A percentile compares a stretch with the other conserved stretches of the same genome.
Conservation (phyloP, 805 yeast species). For the Myxozyma monticola region DNA sequence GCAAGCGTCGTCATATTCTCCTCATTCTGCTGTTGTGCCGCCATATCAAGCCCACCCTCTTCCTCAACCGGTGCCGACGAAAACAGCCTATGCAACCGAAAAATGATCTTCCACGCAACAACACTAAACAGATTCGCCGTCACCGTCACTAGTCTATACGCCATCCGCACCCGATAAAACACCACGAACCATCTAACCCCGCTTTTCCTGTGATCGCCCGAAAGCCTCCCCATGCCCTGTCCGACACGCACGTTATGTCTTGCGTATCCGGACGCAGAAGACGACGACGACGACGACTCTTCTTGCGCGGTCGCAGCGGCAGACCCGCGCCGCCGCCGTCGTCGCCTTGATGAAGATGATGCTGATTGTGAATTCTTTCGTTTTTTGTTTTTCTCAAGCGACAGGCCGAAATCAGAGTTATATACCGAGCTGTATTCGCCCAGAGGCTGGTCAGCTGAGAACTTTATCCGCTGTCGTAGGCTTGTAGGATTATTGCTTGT, state of each 20-base stretch:
- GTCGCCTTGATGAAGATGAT: background rate
- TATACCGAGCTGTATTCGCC: slow-evolving; percentile 4
- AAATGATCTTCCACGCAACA: background rate
- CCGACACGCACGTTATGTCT: slow-evolving; percentile 22
- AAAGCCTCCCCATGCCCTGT: background rate
- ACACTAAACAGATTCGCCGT: background rate
- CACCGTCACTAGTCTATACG: slow-evolving; percentile 18
- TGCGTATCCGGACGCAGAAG: slow-evolving; percentile 17
- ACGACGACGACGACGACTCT: background rate
- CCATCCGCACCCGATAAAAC: slow-evolving; percentile 24
- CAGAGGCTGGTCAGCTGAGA: slow-evolving; percentile 1
- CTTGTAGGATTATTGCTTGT: background rate
- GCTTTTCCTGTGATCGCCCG: slow-evolving; percentile 4
- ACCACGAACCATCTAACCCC: slow-evolving; percentile 14
- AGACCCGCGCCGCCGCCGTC: slow-evolving; percentile 1
- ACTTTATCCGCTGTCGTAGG: slow-evolving; percentile 8
- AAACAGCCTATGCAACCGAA: background rate
- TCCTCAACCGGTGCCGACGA: background rate
- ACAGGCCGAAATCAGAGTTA: background rate
- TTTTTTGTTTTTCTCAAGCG: background rate
- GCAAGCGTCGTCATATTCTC: background rate
- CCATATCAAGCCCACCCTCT: background rate
- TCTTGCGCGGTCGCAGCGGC: background rate
- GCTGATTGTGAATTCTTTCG: background rate
- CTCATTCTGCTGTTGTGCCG: background rate